These are phyloP conservation scores for Cercospora janseana DNA, from an alignment of 2,329 filamentous ascomycete genomes.

Conservation along the genomic window DNA sequence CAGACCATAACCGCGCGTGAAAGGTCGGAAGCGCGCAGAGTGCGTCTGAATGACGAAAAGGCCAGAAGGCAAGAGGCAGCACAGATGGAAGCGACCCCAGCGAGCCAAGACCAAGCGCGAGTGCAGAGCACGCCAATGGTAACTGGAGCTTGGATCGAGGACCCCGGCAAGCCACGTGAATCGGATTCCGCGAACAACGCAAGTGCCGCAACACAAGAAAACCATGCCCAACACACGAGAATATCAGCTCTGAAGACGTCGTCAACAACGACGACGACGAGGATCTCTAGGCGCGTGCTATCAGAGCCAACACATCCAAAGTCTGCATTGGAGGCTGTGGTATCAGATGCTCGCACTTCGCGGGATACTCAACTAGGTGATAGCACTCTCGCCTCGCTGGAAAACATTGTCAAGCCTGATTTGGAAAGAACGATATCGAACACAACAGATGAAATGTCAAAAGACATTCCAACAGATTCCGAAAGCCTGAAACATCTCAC, in stretches of 20 bases:
- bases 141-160: constrained; percentile 10
- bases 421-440: constrained; percentile 29
- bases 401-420: constrained; percentile 43
- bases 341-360: constrained; percentile 39
- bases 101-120: neutral
- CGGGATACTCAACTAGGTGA: constrained; percentile 42
- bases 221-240: constrained; percentile 1
- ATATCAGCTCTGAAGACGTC: constrained; percentile 1
- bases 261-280: constrained; percentile 1
- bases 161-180: constrained; percentile 4
- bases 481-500: constrained; percentile 27
- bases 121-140: constrained; percentile 6
- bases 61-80: constrained; percentile 13
- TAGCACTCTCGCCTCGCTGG: constrained; percentile 49
- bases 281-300: constrained; percentile 10
- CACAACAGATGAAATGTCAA: constrained; percentile 12
- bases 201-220: neutral
- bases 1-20: constrained; percentile 5
- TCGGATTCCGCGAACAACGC: neutral
- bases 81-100: constrained; percentile 7
- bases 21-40: constrained; percentile 10
- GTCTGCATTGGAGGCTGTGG: constrained; percentile 42
- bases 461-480: constrained; percentile 7
- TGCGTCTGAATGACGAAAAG: constrained; percentile 15
- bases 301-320: constrained; percentile 29